These are phyloP conservation scores for Colletotrichum eremochloae DNA, from an alignment of 2,329 filamentous ascomycete species.

Conservation along the genomic window DNA sequence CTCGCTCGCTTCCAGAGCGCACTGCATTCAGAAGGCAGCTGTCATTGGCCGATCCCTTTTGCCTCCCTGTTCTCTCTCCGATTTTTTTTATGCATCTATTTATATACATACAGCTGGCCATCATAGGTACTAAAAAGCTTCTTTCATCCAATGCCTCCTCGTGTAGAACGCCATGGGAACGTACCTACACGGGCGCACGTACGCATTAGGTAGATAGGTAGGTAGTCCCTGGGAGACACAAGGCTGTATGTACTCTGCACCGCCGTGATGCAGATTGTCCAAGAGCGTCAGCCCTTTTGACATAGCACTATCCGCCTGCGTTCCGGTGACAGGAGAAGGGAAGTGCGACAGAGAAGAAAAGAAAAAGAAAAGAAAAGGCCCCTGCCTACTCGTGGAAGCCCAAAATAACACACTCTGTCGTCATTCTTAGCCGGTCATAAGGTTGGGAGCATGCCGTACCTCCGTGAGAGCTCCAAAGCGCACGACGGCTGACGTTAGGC, in stretches of 20 bases:
- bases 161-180: neutral
- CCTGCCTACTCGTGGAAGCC: neutral
- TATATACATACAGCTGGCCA: too few relatives aligned
- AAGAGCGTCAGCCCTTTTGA: constrained; percentile 3
- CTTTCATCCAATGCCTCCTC: constrained; percentile 22
- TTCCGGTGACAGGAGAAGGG: neutral
- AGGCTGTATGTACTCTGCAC: too few relatives aligned
- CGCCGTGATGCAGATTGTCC: neutral
- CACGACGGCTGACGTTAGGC: constrained; percentile 32
- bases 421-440: neutral
- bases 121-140: neutral
- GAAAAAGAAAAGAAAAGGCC: neutral
- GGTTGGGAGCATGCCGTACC: neutral
- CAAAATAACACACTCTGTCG: constrained; percentile 20
- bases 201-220: neutral
- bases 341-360: neutral
- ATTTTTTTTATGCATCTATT: too few relatives aligned
- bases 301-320: neutral
- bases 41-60: constrained; percentile 18
- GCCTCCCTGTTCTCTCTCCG: neutral
- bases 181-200: neutral
- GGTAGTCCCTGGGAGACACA: too few relatives aligned
- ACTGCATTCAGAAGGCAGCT: constrained; percentile 13
- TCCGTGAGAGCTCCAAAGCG: constrained; percentile 22
- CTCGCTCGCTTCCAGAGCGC: constrained; percentile 1